Evolutionary conservation across 225 moss, liverwort and hornwort genomes (phyloP).

Genomic region (Marchantia paleacea): DNA sequence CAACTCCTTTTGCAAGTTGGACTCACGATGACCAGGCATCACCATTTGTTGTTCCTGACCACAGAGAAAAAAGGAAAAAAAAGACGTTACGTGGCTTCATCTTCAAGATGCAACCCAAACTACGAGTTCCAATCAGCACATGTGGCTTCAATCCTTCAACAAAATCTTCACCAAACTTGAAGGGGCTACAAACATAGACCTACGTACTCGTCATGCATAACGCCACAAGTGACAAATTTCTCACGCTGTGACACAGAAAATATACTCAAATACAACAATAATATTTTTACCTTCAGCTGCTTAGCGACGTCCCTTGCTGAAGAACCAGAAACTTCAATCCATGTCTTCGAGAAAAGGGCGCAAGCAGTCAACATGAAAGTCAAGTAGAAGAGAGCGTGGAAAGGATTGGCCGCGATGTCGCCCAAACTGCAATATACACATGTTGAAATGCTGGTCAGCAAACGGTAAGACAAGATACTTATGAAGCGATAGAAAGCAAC

Average conservation of each 20-base stretch:
- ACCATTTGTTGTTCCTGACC: constrained; percentile 99
- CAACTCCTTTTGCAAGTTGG: constrained; percentile 87
- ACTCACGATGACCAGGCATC: constrained; percentile 97
- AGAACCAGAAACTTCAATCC: constrained; percentile 97
- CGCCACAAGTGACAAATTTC: background rate
- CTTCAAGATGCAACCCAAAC: too few species aligned
- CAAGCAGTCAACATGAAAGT: constrained; percentile 97
- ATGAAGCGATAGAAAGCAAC: too few species aligned
- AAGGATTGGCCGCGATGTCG: constrained; percentile 84
- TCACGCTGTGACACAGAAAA: background rate
- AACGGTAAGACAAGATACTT: background rate
- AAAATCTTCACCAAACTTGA: background rate
- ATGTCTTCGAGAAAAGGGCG: constrained; percentile 97
- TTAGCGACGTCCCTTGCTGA: constrained; percentile 98
- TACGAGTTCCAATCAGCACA: too few species aligned
- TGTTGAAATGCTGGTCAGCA: background rate
- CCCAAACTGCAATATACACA: constrained; percentile 54
- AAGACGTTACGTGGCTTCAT: background rate
- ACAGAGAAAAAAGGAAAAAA: background rate
- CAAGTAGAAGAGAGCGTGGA: constrained; percentile 91
- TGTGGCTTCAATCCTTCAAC: too few species aligned
- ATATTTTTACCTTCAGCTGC: constrained; percentile 70
- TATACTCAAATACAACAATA: background rate
- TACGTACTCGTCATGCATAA: background rate
- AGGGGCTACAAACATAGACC: background rate